Base-by-base conservation (phyloP, 202 grass and related monocot genomes). In the Dendrocalamus latiflorus region DNA sequence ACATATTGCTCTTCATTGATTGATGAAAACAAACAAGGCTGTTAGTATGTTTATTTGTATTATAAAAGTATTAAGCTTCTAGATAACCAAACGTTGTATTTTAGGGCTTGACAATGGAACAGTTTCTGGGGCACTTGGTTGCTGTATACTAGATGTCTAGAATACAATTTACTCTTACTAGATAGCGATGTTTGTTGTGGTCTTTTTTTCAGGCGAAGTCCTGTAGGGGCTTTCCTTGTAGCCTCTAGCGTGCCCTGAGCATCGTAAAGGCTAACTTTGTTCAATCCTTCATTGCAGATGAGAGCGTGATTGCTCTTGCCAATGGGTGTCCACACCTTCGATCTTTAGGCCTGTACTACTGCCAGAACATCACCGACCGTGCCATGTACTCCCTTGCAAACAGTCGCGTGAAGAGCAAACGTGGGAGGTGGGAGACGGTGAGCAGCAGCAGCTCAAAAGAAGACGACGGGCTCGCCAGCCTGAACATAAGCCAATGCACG, bases 401-500 rank as follows among this genome's bases (percentile, higher is more conserved):
- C 58, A 95, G 89, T 65, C 57, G 74, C 0, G 80, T 88, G 61
- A 95, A 80, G 73, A 89, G 93, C 78, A 93, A 90, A 22, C 45
- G 41, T 2, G 86, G 81, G 49, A 65, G 51, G 33, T 83, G 82
- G 89, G 90, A 72, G 6, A 30, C 75, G 0, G 9, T 86, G 72
- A 87, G 76, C 66, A 79, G 63, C 45, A 86, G 78, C 78, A 37
- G 30, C 41, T 56, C 71, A 1, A 68, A 83, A 7, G 76, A 84
- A 12, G 66, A 81, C 1, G 90, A 81, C 0, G 96, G 96, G 13
- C 83, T 98, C 1, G 58, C 81, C 1, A 95, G 86, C 90, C 93
- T 98, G 15, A 98, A 98, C 83, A 92, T 98, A 74, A 95, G 96
- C 83, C 96, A 98, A 58, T 98, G 96, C 85, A 98, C 96, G 0